Conservation (phyloP, 2,329 filamentous ascomycete genomes). For the Penicillium sp. region DNA sequence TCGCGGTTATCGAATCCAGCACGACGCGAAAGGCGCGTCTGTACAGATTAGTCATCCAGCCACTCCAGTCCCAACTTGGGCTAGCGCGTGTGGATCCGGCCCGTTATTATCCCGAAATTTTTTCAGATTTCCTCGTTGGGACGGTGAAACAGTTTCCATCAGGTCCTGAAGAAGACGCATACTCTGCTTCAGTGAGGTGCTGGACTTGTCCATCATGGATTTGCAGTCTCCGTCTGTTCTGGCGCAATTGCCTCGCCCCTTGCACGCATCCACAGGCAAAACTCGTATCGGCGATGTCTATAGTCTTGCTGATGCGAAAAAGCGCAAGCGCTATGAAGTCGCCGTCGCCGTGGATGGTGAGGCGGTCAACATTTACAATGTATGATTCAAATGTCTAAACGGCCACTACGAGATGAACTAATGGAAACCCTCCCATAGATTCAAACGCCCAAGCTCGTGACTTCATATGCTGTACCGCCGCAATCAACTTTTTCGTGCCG, state of each 20-base stretch:
- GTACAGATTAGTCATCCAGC: no score
- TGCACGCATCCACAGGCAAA: constrained; percentile 38
- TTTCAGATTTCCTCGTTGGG: constrained; percentile 29
- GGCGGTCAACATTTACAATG: constrained; percentile 58
- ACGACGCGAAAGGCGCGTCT: constrained; percentile 18
- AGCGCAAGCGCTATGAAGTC: constrained; percentile 58
- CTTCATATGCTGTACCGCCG: constrained; percentile 57
- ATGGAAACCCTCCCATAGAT: constrained; percentile 40
- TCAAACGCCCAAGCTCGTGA: constrained; percentile 55
- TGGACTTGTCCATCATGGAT: constrained; percentile 34
- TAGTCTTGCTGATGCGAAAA: constrained; percentile 51
- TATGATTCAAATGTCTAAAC: constrained; percentile 28
- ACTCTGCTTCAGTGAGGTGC: constrained; percentile 3
- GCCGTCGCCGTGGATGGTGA: constrained; percentile 56
- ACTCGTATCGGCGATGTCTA: constrained; percentile 46
- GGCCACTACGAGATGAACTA: no score
- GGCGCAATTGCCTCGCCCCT: constrained; percentile 43
- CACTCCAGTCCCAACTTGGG: constrained; percentile 9
- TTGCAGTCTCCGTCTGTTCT: constrained; percentile 41
- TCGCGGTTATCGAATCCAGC: constrained; percentile 10
- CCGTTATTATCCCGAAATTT: constrained; percentile 33
- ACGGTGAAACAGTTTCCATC: constrained; percentile 15
- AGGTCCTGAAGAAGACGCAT: constrained; percentile 14
- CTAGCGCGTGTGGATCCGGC: constrained; percentile 19
- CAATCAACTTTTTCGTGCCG: constrained; percentile 53